Percentiles rank a stretch among this genome's conserved stretches.
phyloP scores from a whole-genome alignment of 495 filamentous ascomycete genomes.

The Penicillium daleae region DNA sequence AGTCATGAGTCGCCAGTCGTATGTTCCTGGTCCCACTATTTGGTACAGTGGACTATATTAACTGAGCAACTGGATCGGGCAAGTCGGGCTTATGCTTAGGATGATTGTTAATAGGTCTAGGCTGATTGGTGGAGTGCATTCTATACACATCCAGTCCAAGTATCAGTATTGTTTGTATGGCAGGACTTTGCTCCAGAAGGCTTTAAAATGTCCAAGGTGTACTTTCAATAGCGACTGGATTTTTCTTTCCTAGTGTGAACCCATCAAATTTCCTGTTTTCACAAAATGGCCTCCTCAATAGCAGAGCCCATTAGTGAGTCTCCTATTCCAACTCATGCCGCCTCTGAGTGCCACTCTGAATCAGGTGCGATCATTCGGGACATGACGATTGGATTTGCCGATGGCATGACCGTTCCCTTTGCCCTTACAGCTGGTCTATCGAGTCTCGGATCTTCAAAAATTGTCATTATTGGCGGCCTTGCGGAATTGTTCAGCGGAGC shows the following conservation, averaged over 20 bases:
- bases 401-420: slow-evolving; percentile 69
- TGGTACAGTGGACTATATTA: background rate
- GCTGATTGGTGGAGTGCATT: background rate
- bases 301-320: background rate
- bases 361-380: slow-evolving; percentile 28
- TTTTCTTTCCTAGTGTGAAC: background rate
- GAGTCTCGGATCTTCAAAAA: slow-evolving; percentile 58
- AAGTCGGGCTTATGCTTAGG: background rate
- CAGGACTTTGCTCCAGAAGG: background rate
- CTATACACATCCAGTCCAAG: background rate
- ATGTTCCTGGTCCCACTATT: background rate
- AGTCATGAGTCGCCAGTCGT: background rate
- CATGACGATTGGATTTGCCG: slow-evolving; percentile 61
- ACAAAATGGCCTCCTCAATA: background rate
- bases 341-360: slow-evolving; percentile 1
- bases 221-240: background rate
- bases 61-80: background rate
- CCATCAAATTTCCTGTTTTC: background rate
- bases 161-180: background rate
- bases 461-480: slow-evolving; percentile 71
- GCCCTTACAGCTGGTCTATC: slow-evolving; percentile 65
- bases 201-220: background rate
- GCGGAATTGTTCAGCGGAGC: slow-evolving; percentile 69
- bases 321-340: slow-evolving; percentile 6
- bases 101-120: slow-evolving; percentile 1